These are phyloP conservation scores for Carex scoparia DNA, from an alignment of 176 grass and related monocot species.

Conservation along the genomic window DNA sequence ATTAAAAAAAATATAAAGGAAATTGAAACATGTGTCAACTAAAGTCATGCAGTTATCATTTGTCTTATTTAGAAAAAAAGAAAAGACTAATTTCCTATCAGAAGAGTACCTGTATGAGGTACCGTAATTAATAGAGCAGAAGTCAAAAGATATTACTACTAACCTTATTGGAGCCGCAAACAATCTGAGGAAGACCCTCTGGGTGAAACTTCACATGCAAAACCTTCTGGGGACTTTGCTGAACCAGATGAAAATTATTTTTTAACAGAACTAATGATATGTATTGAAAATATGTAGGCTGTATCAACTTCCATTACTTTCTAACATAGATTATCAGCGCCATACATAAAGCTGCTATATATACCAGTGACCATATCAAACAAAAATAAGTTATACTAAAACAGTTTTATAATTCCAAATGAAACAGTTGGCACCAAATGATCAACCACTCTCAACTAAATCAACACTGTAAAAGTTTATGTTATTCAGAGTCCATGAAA, in stretches of 20 bases:
- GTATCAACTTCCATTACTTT: neutral
- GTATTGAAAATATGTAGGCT: constrained; percentile 4
- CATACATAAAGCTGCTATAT: neutral
- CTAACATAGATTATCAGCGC: neutral
- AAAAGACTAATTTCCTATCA: neutral
- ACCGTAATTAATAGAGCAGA: neutral
- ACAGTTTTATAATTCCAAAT: neutral
- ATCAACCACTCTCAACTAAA: neutral
- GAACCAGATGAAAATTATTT: constrained; percentile 21
- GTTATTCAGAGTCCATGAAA: neutral
- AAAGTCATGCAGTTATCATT: neutral
- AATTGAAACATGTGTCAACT: neutral
- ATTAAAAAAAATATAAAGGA: neutral
- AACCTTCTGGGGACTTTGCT: constrained; percentile 95
- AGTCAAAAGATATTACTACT: constrained; percentile 20
- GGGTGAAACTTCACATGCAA: constrained; percentile 95
- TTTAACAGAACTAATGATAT: constrained; percentile 15
- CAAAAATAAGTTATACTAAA: neutral
- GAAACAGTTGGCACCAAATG: neutral
- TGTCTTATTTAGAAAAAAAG: neutral
- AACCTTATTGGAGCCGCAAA: constrained; percentile 94
- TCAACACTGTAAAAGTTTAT: neutral
- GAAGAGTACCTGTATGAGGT: neutral
- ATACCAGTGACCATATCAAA: neutral
- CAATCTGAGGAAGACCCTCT: constrained; percentile 90